Conservation (phyloP, 108 stramenopile species). For the Cyclotella kingstonii region DNA sequence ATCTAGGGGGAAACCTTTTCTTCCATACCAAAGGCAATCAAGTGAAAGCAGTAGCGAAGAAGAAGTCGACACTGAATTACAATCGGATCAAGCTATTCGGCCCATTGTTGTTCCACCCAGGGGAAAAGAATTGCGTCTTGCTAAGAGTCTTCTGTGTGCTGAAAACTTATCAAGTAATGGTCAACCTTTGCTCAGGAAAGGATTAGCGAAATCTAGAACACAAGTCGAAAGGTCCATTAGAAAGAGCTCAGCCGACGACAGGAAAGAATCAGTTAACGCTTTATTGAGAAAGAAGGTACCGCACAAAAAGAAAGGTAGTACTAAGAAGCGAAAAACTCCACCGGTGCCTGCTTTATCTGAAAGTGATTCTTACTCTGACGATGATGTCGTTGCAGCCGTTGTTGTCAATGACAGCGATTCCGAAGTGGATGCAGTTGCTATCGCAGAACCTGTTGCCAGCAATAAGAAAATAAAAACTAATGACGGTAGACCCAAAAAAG, state of each 20-base stretch:
- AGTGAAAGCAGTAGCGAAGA: no score
- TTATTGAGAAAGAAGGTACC: slow-evolving; percentile 14
- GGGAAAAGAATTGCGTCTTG: slow-evolving; percentile 35
- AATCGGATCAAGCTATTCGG: no score
- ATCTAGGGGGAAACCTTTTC: no score
- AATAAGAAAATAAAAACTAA: slow-evolving; percentile 37
- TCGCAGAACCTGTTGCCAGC: slow-evolving; percentile 23
- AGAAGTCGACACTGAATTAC: no score
- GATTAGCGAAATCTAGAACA: slow-evolving; percentile 1
- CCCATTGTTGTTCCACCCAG: slow-evolving; percentile 13
- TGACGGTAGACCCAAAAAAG: slow-evolving; percentile 8
- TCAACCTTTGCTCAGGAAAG: slow-evolving; percentile 10
- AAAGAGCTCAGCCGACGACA: not conserved
- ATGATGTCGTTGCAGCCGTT: slow-evolving; percentile 7
- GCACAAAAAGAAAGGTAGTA: slow-evolving; percentile 1
- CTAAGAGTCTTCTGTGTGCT: slow-evolving; percentile 7
- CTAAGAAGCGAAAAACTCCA: slow-evolving; percentile 27
- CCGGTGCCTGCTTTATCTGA: not conserved
- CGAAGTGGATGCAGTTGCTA: slow-evolving; percentile 20
- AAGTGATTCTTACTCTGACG: slow-evolving; percentile 13
- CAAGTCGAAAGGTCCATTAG: slow-evolving; percentile 5
- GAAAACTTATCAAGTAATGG: slow-evolving; percentile 14
- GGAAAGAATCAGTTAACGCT: not conserved
- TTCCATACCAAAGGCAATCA: no score
- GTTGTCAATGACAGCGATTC: slow-evolving; percentile 20